A percentile compares a stretch with the other conserved stretches of the same genome.
Conservation (phyloP, 1,284 basidiomycete species). For the Trichosporon sp. region DNA sequence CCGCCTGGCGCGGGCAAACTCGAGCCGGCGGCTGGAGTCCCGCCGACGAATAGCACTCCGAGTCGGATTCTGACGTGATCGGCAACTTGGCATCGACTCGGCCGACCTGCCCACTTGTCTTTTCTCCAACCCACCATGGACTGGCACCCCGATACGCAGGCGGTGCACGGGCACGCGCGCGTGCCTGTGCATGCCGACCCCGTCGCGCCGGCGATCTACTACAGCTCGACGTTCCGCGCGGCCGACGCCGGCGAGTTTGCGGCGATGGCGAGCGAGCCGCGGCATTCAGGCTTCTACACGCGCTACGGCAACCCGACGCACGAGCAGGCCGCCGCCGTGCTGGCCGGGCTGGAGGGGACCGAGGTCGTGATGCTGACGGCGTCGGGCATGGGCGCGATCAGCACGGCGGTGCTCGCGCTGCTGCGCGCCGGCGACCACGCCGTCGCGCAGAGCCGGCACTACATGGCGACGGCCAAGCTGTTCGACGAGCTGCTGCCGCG, state of each 20-base stretch:
- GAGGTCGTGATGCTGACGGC: conserved; percentile 16
- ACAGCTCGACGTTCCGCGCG: conserved; percentile 18
- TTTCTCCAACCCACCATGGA: background rate
- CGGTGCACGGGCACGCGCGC: conserved; percentile 7
- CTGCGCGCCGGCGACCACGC: conserved; percentile 13
- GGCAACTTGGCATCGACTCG: background rate
- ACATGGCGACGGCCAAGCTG: conserved; percentile 19
- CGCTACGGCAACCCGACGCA: conserved; percentile 20
- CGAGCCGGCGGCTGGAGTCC: background rate
- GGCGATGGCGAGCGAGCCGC: conserved; percentile 8
- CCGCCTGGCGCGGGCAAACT: no score
- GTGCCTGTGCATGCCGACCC: conserved; percentile 4
- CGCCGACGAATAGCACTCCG: background rate
- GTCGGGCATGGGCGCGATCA: conserved; percentile 16
- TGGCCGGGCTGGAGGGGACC: conserved; percentile 16
- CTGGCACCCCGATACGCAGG: conserved; percentile 17
- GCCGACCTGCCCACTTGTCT: background rate
- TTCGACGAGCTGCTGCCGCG: conserved; percentile 15
- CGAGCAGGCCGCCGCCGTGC: conserved; percentile 12
- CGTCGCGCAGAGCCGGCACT: conserved; percentile 14
- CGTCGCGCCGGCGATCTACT: conserved; percentile 16
- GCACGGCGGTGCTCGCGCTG: conserved; percentile 11
- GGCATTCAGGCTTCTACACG: conserved; percentile 16
- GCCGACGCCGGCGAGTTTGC: conserved; percentile 10
- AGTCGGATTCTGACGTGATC: background rate